phyloP scores from a whole-genome alignment of 805 yeast species.

The Yarrowia sp. region DNA sequence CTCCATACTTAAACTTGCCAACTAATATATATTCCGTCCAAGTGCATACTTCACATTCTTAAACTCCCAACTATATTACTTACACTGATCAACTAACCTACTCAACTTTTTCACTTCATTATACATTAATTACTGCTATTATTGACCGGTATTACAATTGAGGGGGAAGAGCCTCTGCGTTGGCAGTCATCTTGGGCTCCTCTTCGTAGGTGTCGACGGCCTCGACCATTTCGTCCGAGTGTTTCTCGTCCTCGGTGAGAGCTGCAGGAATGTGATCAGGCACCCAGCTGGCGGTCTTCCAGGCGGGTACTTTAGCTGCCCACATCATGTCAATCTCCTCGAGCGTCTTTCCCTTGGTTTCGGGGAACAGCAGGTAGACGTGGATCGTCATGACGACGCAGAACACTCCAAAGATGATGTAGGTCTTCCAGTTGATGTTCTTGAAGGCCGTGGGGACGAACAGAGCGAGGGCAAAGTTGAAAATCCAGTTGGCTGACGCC shows the following conservation, averaged over 20 bases:
- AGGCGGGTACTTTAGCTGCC: conserved; percentile 63
- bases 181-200: conserved; percentile 11
- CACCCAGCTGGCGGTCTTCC: conserved; percentile 68
- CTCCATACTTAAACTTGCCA: too few species aligned
- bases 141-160: neutral
- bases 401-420: conserved; percentile 64
- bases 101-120: neutral
- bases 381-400: conserved; percentile 58
- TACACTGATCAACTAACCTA: too few species aligned
- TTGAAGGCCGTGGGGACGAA: conserved; percentile 61
- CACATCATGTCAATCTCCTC: conserved; percentile 55
- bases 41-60: too few species aligned
- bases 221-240: neutral
- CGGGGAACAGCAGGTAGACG: conserved; percentile 48
- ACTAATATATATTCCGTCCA: too few species aligned
- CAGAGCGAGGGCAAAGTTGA: conserved; percentile 64
- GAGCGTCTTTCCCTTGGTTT: conserved; percentile 50
- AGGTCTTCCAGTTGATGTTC: conserved; percentile 63
- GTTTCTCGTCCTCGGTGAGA: neutral
- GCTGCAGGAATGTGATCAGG: conserved; percentile 20
- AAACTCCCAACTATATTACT: too few species aligned
- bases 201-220: conserved; percentile 3
- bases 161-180: neutral
- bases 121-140: neutral
- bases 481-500: conserved; percentile 52